phyloP scores from a whole-genome alignment of 305 asterid genomes.

The Striga hermonthica region DNA sequence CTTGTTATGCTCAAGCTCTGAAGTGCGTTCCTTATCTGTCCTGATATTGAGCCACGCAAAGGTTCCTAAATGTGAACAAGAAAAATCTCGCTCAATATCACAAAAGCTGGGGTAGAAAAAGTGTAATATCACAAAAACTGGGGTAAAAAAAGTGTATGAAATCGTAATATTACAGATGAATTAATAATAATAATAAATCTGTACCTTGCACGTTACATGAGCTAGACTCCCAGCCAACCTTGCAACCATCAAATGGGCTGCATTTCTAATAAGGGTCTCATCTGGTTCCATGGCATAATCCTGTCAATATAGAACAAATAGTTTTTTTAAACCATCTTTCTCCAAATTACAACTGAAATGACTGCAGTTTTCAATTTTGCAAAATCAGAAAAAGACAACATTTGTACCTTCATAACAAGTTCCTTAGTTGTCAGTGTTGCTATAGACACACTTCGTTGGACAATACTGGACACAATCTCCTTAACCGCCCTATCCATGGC shows the following conservation, averaged over 20 bases:
- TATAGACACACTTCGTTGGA: conserved; percentile 93
- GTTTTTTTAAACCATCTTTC: conserved; percentile 16
- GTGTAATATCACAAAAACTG: conserved; percentile 24
- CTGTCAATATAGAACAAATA: conserved; percentile 40
- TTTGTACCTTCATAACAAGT: conserved; percentile 84
- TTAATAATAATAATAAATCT: conserved; percentile 1
- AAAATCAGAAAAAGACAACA: conserved; percentile 15
- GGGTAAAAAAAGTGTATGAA: not conserved
- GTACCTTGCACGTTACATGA: conserved; percentile 99
- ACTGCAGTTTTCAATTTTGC: not conserved
- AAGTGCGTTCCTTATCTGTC: conserved; percentile 78
- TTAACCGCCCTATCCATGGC: conserved; percentile 96
- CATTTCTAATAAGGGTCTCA: conserved; percentile 85
- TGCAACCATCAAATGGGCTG: conserved; percentile 99
- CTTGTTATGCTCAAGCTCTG: conserved; percentile 56
- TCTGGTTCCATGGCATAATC: conserved; percentile 98
- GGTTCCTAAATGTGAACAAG: conserved; percentile 61
- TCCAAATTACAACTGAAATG: conserved; percentile 4
- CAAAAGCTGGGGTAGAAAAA: conserved; percentile 16
- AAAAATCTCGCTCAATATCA: conserved; percentile 14
- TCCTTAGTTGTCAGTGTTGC: conserved; percentile 98
- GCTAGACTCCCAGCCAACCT: conserved; percentile 98
- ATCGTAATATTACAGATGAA: conserved; percentile 8
- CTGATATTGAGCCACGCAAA: conserved; percentile 77
- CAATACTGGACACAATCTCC: conserved; percentile 83